A percentile compares a stretch with the other conserved stretches of the same genome.
Conservation (phyloP, 768 basidiomycete species). For the Trametopsis cervina region DNA sequence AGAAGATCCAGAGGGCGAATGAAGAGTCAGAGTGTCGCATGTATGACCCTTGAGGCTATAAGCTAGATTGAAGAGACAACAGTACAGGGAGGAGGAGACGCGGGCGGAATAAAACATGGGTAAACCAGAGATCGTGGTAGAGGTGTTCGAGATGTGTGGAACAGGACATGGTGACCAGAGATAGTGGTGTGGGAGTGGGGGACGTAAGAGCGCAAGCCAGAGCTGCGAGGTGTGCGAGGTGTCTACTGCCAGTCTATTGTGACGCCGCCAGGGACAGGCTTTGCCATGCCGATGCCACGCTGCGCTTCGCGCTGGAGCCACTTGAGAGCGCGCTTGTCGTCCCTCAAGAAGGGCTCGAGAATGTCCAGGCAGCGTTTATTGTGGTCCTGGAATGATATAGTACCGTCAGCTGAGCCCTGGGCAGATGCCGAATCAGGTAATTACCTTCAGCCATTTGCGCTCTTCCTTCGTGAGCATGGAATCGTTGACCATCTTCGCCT, state of each 20-base stretch:
- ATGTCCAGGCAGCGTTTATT: conserved; percentile 65
- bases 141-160: background rate
- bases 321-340: conserved; percentile 74
- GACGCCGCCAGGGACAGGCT: conserved; percentile 58
- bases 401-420: background rate
- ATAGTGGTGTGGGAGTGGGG: background rate
- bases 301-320: conserved; percentile 77
- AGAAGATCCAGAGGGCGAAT: too few relatives aligned
- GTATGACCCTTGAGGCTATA: too few relatives aligned
- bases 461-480: conserved; percentile 81
- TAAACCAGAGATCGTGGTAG: background rate
- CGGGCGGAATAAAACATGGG: background rate
- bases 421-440: too few relatives aligned
- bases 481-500: conserved; percentile 83
- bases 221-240: background rate
- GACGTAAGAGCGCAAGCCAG: background rate
- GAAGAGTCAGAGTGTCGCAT: too few relatives aligned
- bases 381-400: conserved; percentile 48
- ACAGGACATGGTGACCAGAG: background rate
- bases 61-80: too few relatives aligned
- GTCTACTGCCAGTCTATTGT: conserved; percentile 71
- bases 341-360: conserved; percentile 58
- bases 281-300: conserved; percentile 66
- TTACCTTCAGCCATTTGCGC: conserved; percentile 76
- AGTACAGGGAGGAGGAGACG: background rate